A percentile compares a stretch with the other conserved stretches of the same genome.
Conservation (phyloP, 2,329 filamentous ascomycete species). For the Phaeosphaeriaceae sp. region DNA sequence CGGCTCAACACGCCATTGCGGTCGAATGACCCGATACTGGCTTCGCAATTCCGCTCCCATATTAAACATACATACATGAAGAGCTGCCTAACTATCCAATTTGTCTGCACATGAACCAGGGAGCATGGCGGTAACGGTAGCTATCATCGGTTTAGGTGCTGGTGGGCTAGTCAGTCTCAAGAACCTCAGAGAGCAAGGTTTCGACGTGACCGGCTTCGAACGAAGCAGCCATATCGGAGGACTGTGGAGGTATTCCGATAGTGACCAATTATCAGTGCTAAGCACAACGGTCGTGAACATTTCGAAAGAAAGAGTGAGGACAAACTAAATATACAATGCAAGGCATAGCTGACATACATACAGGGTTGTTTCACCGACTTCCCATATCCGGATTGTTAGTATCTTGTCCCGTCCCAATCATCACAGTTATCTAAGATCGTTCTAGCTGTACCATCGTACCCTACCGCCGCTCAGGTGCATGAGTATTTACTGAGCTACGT, state of each 20-base stretch:
- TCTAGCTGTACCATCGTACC: conserved; percentile 19
- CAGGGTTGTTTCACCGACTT: conserved; percentile 33
- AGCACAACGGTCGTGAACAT: conserved; percentile 26
- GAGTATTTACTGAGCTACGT: conserved; percentile 26
- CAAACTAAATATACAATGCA: neutral
- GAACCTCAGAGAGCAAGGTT: conserved; percentile 29
- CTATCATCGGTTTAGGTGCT: conserved; percentile 23
- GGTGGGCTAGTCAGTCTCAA: conserved; percentile 23
- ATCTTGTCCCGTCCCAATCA: neutral
- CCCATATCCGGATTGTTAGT: conserved; percentile 21
- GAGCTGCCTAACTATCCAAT: neutral
- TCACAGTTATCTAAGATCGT: neutral
- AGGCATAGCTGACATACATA: neutral
- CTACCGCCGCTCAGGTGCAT: conserved; percentile 26
- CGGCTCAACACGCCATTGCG: too few relatives aligned
- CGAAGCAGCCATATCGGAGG: conserved; percentile 28
- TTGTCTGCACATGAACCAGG: neutral
- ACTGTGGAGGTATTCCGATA: conserved; percentile 27
- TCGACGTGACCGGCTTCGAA: conserved; percentile 28
- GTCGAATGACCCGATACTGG: neutral
- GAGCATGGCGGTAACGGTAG: conserved; percentile 5
- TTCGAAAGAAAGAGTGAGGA: conserved; percentile 24
- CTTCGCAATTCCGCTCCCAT: neutral
- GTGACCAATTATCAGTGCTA: conserved; percentile 30
- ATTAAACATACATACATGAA: neutral